phyloP scores from a whole-genome alignment of 192 early-diverging fungal species.

The Borealophlyctis nickersoniae region DNA sequence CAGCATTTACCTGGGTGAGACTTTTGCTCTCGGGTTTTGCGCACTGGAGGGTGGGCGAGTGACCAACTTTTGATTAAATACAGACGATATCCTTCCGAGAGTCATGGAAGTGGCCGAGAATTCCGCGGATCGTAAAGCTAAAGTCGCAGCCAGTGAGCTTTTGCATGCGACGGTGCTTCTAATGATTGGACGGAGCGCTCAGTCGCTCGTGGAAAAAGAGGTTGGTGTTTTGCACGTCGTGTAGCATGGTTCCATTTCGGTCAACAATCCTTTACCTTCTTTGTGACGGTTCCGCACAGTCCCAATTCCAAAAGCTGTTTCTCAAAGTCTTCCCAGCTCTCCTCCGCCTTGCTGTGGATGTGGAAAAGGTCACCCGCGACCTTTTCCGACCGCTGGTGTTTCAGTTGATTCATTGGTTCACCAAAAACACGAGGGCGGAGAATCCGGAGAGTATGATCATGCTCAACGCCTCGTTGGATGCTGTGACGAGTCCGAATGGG shows the following conservation, averaged over 20 bases:
- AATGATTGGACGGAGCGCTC: constrained; percentile 66
- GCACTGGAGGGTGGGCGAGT: no score
- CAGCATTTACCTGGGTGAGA: constrained; percentile 62
- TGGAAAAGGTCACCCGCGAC: constrained; percentile 67
- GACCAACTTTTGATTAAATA: constrained; percentile 6
- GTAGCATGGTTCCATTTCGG: no score
- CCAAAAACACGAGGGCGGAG: constrained; percentile 70
- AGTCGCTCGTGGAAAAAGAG: constrained; percentile 13
- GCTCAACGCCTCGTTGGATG: constrained; percentile 67
- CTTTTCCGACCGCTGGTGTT: constrained; percentile 61
- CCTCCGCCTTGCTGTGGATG: constrained; percentile 67
- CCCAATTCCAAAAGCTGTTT: constrained; percentile 63
- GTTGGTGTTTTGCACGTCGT: not conserved
- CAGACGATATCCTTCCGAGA: constrained; percentile 73
- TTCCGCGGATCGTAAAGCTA: constrained; percentile 71
- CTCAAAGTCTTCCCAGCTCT: constrained; percentile 65
- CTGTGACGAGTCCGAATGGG: constrained; percentile 34
- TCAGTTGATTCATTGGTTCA: constrained; percentile 80
- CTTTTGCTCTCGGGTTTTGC: constrained; percentile 9
- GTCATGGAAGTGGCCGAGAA: constrained; percentile 73
- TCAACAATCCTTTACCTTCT: no score
- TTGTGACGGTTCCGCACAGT: constrained; percentile 38
- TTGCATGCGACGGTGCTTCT: constrained; percentile 67
- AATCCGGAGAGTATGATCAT: constrained; percentile 74
- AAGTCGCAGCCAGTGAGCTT: constrained; percentile 70